Evolutionary conservation across 805 yeast genomes (phyloP).

Genomic region (Vanderwaltozyma polyspora): DNA sequence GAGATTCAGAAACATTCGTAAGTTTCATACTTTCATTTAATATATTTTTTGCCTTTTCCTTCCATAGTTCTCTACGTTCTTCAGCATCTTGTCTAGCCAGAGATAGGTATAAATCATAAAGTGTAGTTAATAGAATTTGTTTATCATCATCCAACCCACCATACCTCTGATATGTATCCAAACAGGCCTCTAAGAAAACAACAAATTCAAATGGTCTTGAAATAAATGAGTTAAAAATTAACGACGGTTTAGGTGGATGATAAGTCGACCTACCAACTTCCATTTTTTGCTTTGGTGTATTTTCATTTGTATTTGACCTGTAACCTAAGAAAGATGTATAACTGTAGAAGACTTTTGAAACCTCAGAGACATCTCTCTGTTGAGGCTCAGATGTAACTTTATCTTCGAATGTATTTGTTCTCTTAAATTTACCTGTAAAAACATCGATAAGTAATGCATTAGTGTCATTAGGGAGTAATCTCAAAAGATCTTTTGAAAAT

Average conservation of each 20-base stretch:
- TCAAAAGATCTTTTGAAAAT: constrained; percentile 54
- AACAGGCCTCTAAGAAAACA: constrained; percentile 82
- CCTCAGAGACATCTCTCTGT: neutral
- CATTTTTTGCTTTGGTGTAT: constrained; percentile 5
- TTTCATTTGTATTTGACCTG: constrained; percentile 27
- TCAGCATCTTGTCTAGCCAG: constrained; percentile 35
- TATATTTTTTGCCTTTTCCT: constrained; percentile 46
- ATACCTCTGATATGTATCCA: constrained; percentile 63
- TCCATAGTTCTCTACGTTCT: constrained; percentile 44
- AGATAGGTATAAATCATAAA: constrained; percentile 70
- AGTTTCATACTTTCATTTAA: constrained; percentile 36
- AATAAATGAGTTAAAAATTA: constrained; percentile 80
- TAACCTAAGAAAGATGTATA: constrained; percentile 49
- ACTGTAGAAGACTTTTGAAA: constrained; percentile 34
- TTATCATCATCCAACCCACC: constrained; percentile 61
- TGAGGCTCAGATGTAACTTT: neutral
- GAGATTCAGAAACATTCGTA: constrained; percentile 4
- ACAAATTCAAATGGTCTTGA: constrained; percentile 81
- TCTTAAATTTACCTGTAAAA: constrained; percentile 74
- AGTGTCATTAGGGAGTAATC: constrained; percentile 63
- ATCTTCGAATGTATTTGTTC: constrained; percentile 20
- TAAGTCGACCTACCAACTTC: constrained; percentile 47
- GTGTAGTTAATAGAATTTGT: constrained; percentile 60
- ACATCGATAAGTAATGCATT: constrained; percentile 74
- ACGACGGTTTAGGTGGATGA: constrained; percentile 81